Evolutionary conservation across 225 moss, liverwort and hornwort species (phyloP).

Genomic region (Straminergon stramineum): DNA sequence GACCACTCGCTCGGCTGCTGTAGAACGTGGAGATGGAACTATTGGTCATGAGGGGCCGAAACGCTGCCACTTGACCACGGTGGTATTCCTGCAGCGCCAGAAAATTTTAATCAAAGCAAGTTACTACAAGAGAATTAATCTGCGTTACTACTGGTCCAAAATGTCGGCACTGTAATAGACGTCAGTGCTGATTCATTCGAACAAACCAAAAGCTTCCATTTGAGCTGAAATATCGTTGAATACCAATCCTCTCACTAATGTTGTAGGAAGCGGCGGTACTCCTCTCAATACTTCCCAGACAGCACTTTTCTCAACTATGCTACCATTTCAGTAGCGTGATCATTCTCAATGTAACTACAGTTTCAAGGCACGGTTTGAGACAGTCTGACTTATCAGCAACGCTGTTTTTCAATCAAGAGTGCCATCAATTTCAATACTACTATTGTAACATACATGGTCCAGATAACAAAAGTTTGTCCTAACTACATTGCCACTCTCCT

Average conservation of each 20-base stretch:
- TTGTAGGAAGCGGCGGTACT: neutral
- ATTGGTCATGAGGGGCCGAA: constrained; percentile 40
- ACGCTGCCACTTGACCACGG: constrained; percentile 32
- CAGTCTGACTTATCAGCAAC: neutral
- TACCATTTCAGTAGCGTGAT: neutral
- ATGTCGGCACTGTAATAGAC: no score
- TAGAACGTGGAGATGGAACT: constrained; percentile 47
- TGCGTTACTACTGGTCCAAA: neutral
- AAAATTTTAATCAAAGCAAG: neutral
- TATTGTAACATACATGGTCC: neutral
- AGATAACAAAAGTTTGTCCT: neutral
- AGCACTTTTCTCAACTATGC: no score
- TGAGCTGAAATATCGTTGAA: neutral
- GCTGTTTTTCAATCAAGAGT: neutral
- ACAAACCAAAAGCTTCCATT: neutral
- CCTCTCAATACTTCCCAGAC: neutral
- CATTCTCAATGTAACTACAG: neutral
- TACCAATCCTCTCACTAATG: neutral
- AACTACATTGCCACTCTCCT: neutral
- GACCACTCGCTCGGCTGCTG: constrained; percentile 34
- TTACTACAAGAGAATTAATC: neutral
- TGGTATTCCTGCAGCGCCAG: constrained; percentile 25
- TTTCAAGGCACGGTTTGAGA: neutral
- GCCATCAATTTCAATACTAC: neutral
- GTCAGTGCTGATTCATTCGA: no score